phyloP scores from a whole-genome alignment of 2,329 filamentous ascomycete species.

The Capronia americana region DNA sequence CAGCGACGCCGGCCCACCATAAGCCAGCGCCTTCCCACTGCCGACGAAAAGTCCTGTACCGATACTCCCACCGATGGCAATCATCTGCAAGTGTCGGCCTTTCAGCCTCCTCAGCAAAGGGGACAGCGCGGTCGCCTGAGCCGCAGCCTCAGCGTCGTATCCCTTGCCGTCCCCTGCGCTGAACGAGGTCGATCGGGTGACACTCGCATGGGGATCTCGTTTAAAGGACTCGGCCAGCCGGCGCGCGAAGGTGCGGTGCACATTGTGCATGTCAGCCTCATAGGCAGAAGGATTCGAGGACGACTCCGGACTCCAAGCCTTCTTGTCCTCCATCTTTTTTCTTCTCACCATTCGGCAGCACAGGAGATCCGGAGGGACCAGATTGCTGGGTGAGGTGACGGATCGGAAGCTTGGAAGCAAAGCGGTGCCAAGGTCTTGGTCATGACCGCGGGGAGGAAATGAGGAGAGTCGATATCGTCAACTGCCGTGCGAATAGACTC shows the following conservation, averaged over 20 bases:
- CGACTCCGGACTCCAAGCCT: constrained; percentile 36
- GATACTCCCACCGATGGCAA: constrained; percentile 88
- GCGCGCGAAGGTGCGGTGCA: constrained; percentile 30
- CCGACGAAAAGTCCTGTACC: constrained; percentile 89
- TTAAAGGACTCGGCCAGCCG: constrained; percentile 43
- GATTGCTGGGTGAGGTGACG: neutral
- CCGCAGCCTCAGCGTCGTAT: constrained; percentile 43
- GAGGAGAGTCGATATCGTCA: neutral
- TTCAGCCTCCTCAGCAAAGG: constrained; percentile 42
- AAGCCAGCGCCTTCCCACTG: constrained; percentile 70
- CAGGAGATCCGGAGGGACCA: neutral
- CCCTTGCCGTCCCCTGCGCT: constrained; percentile 28
- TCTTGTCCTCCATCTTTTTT: constrained; percentile 36
- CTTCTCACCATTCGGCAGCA: constrained; percentile 18
- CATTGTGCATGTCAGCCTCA: constrained; percentile 35
- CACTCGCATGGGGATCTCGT: constrained; percentile 42
- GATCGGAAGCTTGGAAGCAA: neutral
- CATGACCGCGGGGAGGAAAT: constrained; percentile 7
- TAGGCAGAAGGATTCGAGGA: constrained; percentile 33
- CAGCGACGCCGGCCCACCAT: constrained; percentile 75
- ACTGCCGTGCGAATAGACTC: constrained; percentile 1
- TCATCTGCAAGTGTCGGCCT: constrained; percentile 43
- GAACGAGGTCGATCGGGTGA: constrained; percentile 36
- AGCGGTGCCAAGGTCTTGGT: neutral
- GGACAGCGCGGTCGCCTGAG: constrained; percentile 41